Base-by-base conservation (phyloP, 2,329 filamentous ascomycete genomes). In the Paracorniculantispora psalliotae region DNA sequence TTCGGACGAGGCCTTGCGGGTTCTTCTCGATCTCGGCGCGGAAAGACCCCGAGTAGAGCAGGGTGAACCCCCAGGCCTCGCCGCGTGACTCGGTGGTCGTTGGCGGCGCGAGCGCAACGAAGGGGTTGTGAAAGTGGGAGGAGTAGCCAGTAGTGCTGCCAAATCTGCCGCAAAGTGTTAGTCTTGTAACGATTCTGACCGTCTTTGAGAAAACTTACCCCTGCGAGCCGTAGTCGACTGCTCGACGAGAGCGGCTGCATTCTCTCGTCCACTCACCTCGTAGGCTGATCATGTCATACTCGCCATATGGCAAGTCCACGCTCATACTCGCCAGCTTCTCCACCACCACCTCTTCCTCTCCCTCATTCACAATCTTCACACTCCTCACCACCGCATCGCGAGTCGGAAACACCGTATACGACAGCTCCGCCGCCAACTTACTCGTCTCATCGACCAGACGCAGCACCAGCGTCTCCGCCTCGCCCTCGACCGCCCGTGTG, bases 31-130 rank as follows among this genome's bases (percentile, higher is more conserved):
- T 78, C n/a, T 84, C 79, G 0, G 80, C 81, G 1, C 77, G 73
- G 63, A 87, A 87, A 1, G 83, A 87, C 2, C 85, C 85, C 0
- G 83, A 83, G 69, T 87, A 88, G n/a, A 88, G 73, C 1, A 88
- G 76, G 1, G 82, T 85, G 68, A 87, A 87, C 0, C 83, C 85
- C 77, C 83, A 88, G 12, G 81, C 84, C 39, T 86, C 79, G 1
- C 85, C 85, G 1, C 78, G 75, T 0, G 79, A 77, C 64, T 88
- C 85, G 0, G 84, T 88, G 0, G 84, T 83, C 0, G 73, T 74
- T 0, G 83, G 79, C 3, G 80, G 73, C 0, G 82, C 75, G 1
- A 88, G 69, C 0, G 82, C 77, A 19, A 87, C 74, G 71, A 88
- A 88, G 0, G 85, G 84, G 63, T 88, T 88, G 66, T 87, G 82